A percentile compares a stretch with the other conserved stretches of the same genome.
Conservation (phyloP, 257 asterid species). For the Solanum commersonii region DNA sequence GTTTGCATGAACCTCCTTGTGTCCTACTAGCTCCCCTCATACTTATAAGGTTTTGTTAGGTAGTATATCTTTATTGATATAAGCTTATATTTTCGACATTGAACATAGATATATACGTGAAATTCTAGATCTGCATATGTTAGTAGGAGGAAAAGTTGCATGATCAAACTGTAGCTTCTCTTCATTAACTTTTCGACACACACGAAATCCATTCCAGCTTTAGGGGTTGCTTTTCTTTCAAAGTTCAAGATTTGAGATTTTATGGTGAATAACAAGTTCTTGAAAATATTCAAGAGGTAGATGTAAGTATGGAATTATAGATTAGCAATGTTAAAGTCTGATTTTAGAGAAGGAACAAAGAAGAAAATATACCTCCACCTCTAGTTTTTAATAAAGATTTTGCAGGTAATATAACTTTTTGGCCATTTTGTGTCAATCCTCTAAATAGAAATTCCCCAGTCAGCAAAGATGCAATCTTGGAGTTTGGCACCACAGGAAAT, state of each 20-base stretch:
- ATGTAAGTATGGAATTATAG: not conserved
- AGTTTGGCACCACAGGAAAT: conserved; percentile 50
- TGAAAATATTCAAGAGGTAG: not conserved
- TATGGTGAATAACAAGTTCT: not conserved
- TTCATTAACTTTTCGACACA: not conserved
- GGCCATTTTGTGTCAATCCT: conserved; percentile 55
- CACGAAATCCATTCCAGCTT: not conserved
- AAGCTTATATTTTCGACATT: not conserved
- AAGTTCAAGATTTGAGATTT: not conserved
- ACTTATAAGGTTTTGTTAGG: not conserved
- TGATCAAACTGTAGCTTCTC: not conserved
- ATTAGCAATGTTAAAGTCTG: not conserved
- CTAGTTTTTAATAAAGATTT: conserved; percentile 34
- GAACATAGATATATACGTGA: not conserved
- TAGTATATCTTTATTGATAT: not conserved
- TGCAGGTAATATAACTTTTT: conserved; percentile 33
- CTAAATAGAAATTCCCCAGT: conserved; percentile 81
- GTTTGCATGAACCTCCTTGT: not conserved
- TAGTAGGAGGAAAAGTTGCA: not conserved
- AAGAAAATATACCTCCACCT: conserved; percentile 9
- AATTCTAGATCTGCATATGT: not conserved
- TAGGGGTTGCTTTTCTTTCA: not conserved
- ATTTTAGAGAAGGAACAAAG: not conserved
- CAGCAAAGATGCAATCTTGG: conserved; percentile 60
- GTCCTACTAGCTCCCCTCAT: not conserved